Conservation (phyloP, 345 rosid species). For the Streptanthus diversifolius region DNA sequence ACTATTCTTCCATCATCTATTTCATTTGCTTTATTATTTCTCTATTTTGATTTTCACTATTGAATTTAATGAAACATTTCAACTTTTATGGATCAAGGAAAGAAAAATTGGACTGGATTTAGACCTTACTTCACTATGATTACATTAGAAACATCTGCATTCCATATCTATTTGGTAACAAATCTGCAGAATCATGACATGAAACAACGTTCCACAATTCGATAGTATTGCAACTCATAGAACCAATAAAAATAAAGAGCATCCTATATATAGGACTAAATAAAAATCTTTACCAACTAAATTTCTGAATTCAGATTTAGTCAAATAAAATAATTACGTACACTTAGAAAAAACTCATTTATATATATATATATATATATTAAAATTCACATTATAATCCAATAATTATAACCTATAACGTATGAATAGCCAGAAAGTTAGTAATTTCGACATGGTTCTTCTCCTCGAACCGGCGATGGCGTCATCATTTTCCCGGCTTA, state of each 20-base stretch:
- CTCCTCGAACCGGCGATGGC: background rate
- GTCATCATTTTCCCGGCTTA: slow-evolving; percentile 1
- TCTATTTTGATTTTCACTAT: background rate
- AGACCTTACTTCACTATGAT: background rate
- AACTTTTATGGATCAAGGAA: background rate
- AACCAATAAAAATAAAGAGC: background rate
- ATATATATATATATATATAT: background rate
- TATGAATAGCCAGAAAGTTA: background rate
- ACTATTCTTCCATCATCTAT: background rate
- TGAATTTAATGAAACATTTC: too few relatives aligned
- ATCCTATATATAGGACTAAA: background rate
- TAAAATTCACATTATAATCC: too few relatives aligned
- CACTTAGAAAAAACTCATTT: background rate
- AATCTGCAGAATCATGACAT: background rate
- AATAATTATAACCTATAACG: background rate
- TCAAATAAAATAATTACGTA: background rate
- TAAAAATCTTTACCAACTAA: background rate
- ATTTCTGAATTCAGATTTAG: background rate
- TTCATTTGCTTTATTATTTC: background rate
- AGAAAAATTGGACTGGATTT: background rate
- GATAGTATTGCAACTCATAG: background rate
- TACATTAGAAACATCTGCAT: background rate
- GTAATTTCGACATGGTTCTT: background rate
- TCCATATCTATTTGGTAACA: background rate
- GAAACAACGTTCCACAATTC: background rate